These are phyloP conservation scores for Stephanodiscus triporus DNA, from an alignment of 108 stramenopile species.

Conservation along the genomic window DNA sequence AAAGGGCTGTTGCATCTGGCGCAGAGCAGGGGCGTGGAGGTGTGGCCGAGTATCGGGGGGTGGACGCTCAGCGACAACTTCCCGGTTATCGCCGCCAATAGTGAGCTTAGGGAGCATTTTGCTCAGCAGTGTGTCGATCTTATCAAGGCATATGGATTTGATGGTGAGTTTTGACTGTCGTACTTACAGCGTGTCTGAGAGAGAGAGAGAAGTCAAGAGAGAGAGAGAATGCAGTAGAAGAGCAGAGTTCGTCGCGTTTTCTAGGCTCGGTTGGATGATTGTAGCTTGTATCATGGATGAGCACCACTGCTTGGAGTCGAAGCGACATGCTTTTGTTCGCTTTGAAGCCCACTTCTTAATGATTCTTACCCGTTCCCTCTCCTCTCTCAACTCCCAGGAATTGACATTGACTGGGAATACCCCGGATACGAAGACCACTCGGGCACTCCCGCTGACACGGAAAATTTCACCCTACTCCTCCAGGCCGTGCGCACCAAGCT, in stretches of 20 bases:
- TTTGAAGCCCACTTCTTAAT: neutral
- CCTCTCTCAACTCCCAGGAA: constrained; percentile 5
- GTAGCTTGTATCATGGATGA: too few species aligned
- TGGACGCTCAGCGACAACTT: constrained; percentile 54
- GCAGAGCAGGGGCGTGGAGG: constrained; percentile 25
- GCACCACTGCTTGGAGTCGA: neutral
- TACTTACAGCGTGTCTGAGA: neutral
- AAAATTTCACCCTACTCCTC: constrained; percentile 38
- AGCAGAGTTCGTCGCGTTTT: too few species aligned
- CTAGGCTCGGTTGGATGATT: too few species aligned
- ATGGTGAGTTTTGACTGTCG: constrained; percentile 19
- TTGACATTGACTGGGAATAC: constrained; percentile 41
- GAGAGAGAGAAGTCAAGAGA: neutral
- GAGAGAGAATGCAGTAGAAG: too few species aligned
- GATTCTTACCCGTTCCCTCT: neutral
- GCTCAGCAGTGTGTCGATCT: constrained; percentile 43
- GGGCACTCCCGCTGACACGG: constrained; percentile 44
- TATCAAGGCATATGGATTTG: constrained; percentile 36
- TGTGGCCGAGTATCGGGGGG: constrained; percentile 44
- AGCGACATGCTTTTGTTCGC: neutral
- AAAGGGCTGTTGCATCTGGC: constrained; percentile 36
- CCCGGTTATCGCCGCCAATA: constrained; percentile 38
- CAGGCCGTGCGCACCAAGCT: constrained; percentile 31
- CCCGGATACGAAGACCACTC: constrained; percentile 44
- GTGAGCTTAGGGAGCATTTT: constrained; percentile 16